Conservation (phyloP, 768 basidiomycete species). For the Boletus rufocinnamomeus region DNA sequence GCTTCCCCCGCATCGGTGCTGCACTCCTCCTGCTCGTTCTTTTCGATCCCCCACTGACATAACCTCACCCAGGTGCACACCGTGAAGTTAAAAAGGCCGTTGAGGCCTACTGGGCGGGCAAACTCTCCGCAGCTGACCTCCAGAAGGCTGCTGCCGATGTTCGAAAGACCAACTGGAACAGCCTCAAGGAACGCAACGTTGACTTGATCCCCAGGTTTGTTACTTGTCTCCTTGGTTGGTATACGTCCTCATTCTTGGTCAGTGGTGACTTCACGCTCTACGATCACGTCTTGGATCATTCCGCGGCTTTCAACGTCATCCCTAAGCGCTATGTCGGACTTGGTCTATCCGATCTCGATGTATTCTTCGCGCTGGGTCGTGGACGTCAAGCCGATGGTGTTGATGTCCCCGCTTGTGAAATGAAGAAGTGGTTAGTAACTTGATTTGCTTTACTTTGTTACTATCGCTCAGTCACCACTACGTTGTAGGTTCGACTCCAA, state of each 20-base stretch:
- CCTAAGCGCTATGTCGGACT: conserved; percentile 91
- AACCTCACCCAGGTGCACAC: conserved; percentile 64
- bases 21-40: background rate
- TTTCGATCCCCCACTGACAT: conserved; percentile 5
- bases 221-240: conserved; percentile 7
- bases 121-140: conserved; percentile 84
- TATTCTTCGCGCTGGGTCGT: conserved; percentile 99
- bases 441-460: background rate
- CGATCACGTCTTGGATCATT: conserved; percentile 98
- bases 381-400: conserved; percentile 93
- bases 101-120: conserved; percentile 97
- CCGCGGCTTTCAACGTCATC: conserved; percentile 93
- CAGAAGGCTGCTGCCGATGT: conserved; percentile 85
- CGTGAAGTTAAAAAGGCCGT: conserved; percentile 98
- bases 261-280: conserved; percentile 99
- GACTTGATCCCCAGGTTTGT: conserved; percentile 88
- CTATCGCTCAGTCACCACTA: conserved; percentile 2
- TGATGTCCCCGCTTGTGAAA: conserved; percentile 96
- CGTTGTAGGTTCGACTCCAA: conserved; percentile 89
- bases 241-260: conserved; percentile 22
- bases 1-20: conserved; percentile 83
- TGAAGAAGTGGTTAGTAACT: conserved; percentile 94
- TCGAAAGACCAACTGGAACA: conserved; percentile 86
- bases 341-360: conserved; percentile 85
- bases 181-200: conserved; percentile 81